These are phyloP conservation scores for Mycena filopes DNA, from an alignment of 768 basidiomycete species.

Conservation along the genomic window DNA sequence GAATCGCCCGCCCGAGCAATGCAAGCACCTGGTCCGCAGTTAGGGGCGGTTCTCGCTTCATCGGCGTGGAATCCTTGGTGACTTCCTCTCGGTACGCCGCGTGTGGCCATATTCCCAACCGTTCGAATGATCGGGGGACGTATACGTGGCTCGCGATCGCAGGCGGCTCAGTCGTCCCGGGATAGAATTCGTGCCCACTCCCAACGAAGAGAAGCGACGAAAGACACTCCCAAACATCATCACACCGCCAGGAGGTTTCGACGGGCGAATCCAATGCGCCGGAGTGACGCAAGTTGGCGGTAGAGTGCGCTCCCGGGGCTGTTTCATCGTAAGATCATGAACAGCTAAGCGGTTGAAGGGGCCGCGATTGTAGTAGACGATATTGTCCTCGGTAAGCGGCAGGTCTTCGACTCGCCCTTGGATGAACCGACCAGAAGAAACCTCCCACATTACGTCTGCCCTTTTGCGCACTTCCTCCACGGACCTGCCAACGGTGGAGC, in stretches of 20 bases:
- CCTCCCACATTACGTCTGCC: constrained; percentile 5
- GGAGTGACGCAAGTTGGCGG: constrained; percentile 20
- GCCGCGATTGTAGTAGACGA: constrained; percentile 14
- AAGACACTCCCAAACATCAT: constrained; percentile 13
- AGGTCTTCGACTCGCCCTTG: constrained; percentile 22
- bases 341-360: neutral
- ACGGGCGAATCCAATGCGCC: constrained; percentile 18
- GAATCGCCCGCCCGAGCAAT: constrained; percentile 21
- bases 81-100: constrained; percentile 16
- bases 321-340: constrained; percentile 7
- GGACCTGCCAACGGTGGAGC: constrained; percentile 2
- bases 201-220: constrained; percentile 23
- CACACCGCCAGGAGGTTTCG: constrained; percentile 17
- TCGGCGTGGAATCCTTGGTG: constrained; percentile 14
- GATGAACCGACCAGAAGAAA: constrained; percentile 1
- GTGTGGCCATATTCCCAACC: constrained; percentile 8
- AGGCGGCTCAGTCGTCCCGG: constrained; percentile 17
- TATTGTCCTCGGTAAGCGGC: neutral
- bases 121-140: constrained; percentile 21
- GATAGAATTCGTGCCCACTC: constrained; percentile 18
- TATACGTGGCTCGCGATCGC: constrained; percentile 24
- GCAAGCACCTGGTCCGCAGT: constrained; percentile 10
- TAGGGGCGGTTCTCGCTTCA: constrained; percentile 18
- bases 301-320: constrained; percentile 15
- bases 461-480: neutral